Conservation (phyloP, 192 early-diverging fungal genomes). For the Martensiomyces pterosporus region DNA sequence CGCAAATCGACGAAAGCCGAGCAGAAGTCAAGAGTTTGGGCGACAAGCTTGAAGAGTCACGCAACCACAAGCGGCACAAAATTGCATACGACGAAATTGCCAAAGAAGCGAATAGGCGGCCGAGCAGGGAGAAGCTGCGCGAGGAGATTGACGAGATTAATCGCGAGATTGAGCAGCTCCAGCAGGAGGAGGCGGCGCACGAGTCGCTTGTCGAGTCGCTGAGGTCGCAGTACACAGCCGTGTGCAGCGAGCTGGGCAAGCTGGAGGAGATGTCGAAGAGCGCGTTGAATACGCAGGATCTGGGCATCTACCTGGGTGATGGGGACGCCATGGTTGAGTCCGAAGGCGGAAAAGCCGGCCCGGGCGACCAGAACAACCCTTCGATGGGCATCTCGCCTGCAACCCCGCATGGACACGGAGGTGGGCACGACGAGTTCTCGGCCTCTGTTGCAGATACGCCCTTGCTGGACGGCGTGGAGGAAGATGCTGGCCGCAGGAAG, state of each 20-base stretch:
- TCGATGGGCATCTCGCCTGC: slow-evolving; percentile 23
- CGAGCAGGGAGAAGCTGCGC: slow-evolving; percentile 18
- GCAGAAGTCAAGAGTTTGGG: slow-evolving; percentile 20
- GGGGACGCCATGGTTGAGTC: too few relatives aligned
- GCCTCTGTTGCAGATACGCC: slow-evolving; percentile 17
- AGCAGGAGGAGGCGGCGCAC: slow-evolving; percentile 30
- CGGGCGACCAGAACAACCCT: too few relatives aligned
- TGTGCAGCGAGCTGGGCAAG: slow-evolving; percentile 21
- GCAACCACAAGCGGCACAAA: slow-evolving; percentile 43
- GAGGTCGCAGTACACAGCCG: slow-evolving; percentile 26
- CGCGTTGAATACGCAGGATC: slow-evolving; percentile 41
- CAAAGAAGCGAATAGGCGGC: slow-evolving; percentile 29
- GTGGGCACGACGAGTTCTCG: slow-evolving; percentile 18
- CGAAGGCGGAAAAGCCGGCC: too few relatives aligned
- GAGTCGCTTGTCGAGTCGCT: slow-evolving; percentile 20
- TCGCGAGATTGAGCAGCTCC: slow-evolving; percentile 31
- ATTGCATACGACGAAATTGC: slow-evolving; percentile 49
- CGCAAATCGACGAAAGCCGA: slow-evolving; percentile 2
- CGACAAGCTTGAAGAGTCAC: slow-evolving; percentile 37
- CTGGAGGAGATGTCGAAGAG: slow-evolving; percentile 35
- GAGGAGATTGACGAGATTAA: slow-evolving; percentile 25
- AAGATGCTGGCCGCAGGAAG: slow-evolving; percentile 1
- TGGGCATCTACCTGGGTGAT: slow-evolving; percentile 36
- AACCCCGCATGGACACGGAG: slow-evolving; percentile 10
- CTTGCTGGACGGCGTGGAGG: slow-evolving; percentile 12